A percentile compares a stretch with the other conserved stretches of the same genome.
These are phyloP conservation scores for Verticillium nubilum DNA, from an alignment of 2,329 filamentous ascomycete species.

Conservation along the genomic window DNA sequence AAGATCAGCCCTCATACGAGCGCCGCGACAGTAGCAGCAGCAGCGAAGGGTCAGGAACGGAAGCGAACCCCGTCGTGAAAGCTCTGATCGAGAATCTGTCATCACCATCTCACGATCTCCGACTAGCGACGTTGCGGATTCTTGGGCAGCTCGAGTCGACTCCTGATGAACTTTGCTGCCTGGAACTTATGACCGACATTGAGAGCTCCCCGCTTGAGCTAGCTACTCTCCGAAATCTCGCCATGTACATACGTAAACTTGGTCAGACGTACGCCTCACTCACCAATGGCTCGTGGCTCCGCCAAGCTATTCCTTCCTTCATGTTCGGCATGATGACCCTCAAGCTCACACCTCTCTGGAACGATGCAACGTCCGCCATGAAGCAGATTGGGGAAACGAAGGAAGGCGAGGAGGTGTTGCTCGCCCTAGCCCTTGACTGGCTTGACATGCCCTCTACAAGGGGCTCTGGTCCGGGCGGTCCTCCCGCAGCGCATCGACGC, in stretches of 20 bases:
- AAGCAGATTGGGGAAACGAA: slow-evolving; percentile 68
- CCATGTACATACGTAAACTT: slow-evolving; percentile 81
- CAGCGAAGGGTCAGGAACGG: slow-evolving; percentile 34
- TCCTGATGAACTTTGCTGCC: slow-evolving; percentile 41
- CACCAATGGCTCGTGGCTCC: slow-evolving; percentile 57
- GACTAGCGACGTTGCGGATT: slow-evolving; percentile 67
- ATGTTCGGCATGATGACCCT: slow-evolving; percentile 87
- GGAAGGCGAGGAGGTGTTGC: slow-evolving; percentile 66
- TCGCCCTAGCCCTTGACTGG: slow-evolving; percentile 73
- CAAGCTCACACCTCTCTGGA: slow-evolving; percentile 80
- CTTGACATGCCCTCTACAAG: slow-evolving; percentile 53
- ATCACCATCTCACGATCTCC: slow-evolving; percentile 67
- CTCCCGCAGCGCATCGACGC: slow-evolving; percentile 23
- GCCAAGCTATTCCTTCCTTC: slow-evolving; percentile 70
- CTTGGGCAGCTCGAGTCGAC: slow-evolving; percentile 55
- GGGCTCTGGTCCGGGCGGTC: slow-evolving; percentile 39
- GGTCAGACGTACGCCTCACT: slow-evolving; percentile 57
- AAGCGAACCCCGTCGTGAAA: slow-evolving; percentile 56
- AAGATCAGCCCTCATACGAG: slow-evolving; percentile 8
- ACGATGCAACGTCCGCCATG: slow-evolving; percentile 71
- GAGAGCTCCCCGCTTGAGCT: slow-evolving; percentile 76
- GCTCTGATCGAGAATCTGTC: slow-evolving; percentile 69
- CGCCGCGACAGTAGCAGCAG: slow-evolving; percentile 27
- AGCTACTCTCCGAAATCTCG: slow-evolving; percentile 68
- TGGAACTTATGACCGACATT: slow-evolving; percentile 67